These are phyloP conservation scores for Aeschynomene evenia DNA, from an alignment of 306 rosid genomes.

Conservation along the genomic window DNA sequence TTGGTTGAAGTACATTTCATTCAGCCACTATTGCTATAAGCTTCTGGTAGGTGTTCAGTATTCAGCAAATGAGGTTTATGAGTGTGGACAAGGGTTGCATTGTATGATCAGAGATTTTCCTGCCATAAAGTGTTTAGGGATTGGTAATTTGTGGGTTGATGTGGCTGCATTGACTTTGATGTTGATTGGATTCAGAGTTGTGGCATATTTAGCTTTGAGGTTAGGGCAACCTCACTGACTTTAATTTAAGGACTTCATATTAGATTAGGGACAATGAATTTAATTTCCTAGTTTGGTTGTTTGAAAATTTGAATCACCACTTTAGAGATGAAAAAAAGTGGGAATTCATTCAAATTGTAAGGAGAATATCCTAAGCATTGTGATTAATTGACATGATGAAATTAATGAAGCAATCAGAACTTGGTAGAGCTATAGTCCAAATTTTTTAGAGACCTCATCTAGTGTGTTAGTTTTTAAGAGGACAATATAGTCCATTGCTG, in stretches of 20 bases:
- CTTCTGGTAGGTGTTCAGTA: constrained; percentile 79
- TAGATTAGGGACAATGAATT: constrained; percentile 23
- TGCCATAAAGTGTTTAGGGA: constrained; percentile 53
- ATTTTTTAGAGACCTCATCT: background rate
- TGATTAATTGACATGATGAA: constrained; percentile 33
- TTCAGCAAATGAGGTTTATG: constrained; percentile 54
- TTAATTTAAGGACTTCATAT: constrained; percentile 30
- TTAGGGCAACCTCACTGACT: constrained; percentile 61
- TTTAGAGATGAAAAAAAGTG: constrained; percentile 14
- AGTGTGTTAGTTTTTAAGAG: constrained; percentile 15
- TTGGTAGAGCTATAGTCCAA: background rate
- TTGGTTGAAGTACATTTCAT: constrained; percentile 83
- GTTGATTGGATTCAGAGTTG: constrained; percentile 73
- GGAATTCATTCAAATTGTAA: constrained; percentile 35
- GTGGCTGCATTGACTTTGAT: constrained; percentile 72
- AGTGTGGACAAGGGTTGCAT: constrained; percentile 48
- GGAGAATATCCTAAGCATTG: constrained; percentile 6
- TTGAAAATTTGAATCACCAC: constrained; percentile 24
- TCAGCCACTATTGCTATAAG: constrained; percentile 75
- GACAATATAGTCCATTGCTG: background rate
- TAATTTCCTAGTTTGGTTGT: constrained; percentile 23
- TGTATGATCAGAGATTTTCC: constrained; percentile 66
- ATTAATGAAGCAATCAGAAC: constrained; percentile 22
- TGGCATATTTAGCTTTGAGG: constrained; percentile 76
- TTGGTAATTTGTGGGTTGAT: constrained; percentile 62